Percentiles rank a stretch among this genome's conserved stretches.
Evolutionary conservation across 202 grass and related monocot species (phyloP).

Genomic region (Elaeis oleifera): DNA sequence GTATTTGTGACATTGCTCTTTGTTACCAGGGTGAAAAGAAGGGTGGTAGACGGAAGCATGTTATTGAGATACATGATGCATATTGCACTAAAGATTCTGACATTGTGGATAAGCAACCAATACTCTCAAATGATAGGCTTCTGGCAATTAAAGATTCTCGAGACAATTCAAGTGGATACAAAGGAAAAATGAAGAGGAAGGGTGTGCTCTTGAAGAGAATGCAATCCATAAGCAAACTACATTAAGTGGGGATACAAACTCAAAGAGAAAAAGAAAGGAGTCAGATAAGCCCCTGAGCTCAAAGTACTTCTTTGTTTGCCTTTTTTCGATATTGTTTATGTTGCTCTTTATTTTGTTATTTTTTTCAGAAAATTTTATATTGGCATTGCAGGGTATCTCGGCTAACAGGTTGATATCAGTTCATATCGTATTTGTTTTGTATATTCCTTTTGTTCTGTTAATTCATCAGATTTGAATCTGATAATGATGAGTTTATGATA

Average conservation of each 20-base stretch:
- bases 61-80: slow-evolving; percentile 20
- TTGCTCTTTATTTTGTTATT: too few species aligned
- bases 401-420: too few species aligned
- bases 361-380: too few species aligned
- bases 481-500: too few species aligned
- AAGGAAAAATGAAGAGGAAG: slow-evolving; percentile 27
- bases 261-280: slow-evolving; percentile 51
- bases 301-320: slow-evolving; percentile 44
- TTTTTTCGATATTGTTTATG: neutral
- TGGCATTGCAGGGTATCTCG: too few species aligned
- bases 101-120: slow-evolving; percentile 32
- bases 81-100: slow-evolving; percentile 36
- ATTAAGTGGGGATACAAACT: slow-evolving; percentile 23
- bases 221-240: slow-evolving; percentile 15
- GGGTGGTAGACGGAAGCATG: slow-evolving; percentile 26
- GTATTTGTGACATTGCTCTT: neutral
- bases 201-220: slow-evolving; percentile 31
- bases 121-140: slow-evolving; percentile 24
- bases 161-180: slow-evolving; percentile 14
- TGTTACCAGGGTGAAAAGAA: slow-evolving; percentile 54
- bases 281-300: slow-evolving; percentile 39
- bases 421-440: too few species aligned
- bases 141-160: slow-evolving; percentile 35
- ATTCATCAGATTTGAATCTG: too few species aligned
- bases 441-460: too few species aligned